Evolutionary conservation across 73 alveolate species (phyloP).

Genomic region (Paramecium sonneborni): DNA sequence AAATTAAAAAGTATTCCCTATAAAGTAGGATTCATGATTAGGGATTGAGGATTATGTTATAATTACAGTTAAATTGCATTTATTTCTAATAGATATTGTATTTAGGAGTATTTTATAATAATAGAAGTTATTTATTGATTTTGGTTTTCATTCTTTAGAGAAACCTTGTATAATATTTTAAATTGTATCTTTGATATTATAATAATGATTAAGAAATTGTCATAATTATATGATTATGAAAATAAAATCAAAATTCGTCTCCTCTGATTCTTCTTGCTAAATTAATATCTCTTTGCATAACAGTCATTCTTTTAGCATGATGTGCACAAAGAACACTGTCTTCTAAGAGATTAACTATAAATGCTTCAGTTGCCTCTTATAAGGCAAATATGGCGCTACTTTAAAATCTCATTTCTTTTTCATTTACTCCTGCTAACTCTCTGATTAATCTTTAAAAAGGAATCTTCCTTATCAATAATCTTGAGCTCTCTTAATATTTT

Average conservation of each 20-base stretch:
- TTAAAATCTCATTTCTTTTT: conserved; percentile 83
- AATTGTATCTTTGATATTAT: conserved; percentile 81
- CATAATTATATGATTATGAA: neutral
- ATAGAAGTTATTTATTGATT: conserved; percentile 77
- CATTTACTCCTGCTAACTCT: conserved; percentile 79
- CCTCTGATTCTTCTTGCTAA: conserved; percentile 92
- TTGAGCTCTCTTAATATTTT: conserved; percentile 85
- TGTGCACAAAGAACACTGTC: conserved; percentile 19
- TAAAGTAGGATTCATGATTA: no score
- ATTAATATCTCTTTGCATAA: conserved; percentile 85
- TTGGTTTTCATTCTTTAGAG: conserved; percentile 89
- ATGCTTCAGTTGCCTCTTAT: conserved; percentile 83
- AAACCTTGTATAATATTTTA: conserved; percentile 90
- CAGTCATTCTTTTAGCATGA: conserved; percentile 81
- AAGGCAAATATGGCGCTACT: conserved; percentile 80
- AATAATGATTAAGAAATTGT: conserved; percentile 34
- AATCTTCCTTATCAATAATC: conserved; percentile 82
- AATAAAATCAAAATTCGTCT: conserved; percentile 62
- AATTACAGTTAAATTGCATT: conserved; percentile 88
- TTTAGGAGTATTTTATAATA: conserved; percentile 71
- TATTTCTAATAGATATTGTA: conserved; percentile 88
- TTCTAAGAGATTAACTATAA: conserved; percentile 13
- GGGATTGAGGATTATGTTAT: conserved; percentile 82
- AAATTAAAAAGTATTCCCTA: no score
- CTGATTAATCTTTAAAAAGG: conserved; percentile 90